A percentile compares a stretch with the other conserved stretches of the same genome.
Evolutionary conservation across 331 rosid species (phyloP).

Genomic region (Stylosanthes scabra): DNA sequence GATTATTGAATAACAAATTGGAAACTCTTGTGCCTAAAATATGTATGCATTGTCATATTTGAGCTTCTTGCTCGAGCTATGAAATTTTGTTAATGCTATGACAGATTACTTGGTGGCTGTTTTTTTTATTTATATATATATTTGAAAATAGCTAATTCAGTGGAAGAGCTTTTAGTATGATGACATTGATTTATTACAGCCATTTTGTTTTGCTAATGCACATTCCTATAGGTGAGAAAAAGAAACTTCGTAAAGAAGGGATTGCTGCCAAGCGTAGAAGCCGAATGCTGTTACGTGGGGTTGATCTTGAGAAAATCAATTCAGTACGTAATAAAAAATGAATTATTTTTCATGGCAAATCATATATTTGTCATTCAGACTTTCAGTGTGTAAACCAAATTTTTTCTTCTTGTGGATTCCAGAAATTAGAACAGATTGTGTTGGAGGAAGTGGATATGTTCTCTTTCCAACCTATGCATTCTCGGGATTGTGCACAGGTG

Average conservation of each 20-base stretch:
- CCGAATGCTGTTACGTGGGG: constrained; percentile 79
- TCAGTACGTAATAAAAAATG: constrained; percentile 45
- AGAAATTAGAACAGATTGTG: constrained; percentile 86
- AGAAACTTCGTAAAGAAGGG: constrained; percentile 77
- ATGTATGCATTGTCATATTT: constrained; percentile 5
- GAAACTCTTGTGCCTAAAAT: neutral
- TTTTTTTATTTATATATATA: no score
- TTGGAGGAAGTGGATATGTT: constrained; percentile 68
- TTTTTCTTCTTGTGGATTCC: constrained; percentile 31
- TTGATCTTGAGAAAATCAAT: constrained; percentile 79
- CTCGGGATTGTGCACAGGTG: constrained; percentile 93
- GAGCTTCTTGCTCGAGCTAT: constrained; percentile 21
- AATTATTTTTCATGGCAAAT: constrained; percentile 24
- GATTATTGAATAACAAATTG: constrained; percentile 2
- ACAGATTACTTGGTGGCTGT: neutral
- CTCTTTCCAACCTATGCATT: constrained; percentile 87
- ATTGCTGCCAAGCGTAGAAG: constrained; percentile 75
- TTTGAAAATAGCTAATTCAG: constrained; percentile 7
- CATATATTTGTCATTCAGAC: neutral
- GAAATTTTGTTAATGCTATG: constrained; percentile 23
- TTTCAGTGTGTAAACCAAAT: neutral
- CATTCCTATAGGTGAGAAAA: constrained; percentile 68
- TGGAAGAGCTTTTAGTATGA: constrained; percentile 23
- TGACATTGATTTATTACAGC: constrained; percentile 22
- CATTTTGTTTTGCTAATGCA: constrained; percentile 27